Evolutionary conservation across 2,329 filamentous ascomycete species (phyloP).

Genomic region (Microcyclospora tardicrescens): DNA sequence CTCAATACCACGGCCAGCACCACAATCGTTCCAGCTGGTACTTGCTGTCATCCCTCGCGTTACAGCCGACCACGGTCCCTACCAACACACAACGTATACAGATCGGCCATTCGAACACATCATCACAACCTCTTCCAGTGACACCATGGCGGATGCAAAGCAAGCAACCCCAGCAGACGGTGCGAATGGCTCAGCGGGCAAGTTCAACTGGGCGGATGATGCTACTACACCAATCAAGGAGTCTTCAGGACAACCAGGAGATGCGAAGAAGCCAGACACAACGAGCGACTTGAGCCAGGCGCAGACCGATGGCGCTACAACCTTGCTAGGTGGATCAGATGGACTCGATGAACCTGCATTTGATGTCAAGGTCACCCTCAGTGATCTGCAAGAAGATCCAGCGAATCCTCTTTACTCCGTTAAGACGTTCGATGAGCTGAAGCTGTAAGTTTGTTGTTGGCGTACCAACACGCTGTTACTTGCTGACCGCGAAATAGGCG

Average conservation of each 20-base stretch:
- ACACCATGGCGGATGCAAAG: too few relatives aligned
- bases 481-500: slow-evolving; percentile 29
- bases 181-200: slow-evolving; percentile 3
- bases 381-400: slow-evolving; percentile 73
- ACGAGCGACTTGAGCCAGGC: slow-evolving; percentile 6
- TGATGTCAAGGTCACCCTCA: slow-evolving; percentile 85
- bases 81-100: too few relatives aligned
- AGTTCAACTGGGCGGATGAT: slow-evolving; percentile 25
- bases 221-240: slow-evolving; percentile 10
- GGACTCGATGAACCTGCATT: slow-evolving; percentile 58
- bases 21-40: too few relatives aligned
- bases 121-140: too few relatives aligned
- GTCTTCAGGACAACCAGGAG: slow-evolving; percentile 6
- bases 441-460: slow-evolving; percentile 51
- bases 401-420: slow-evolving; percentile 80
- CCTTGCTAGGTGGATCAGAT: slow-evolving; percentile 26
- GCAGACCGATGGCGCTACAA: slow-evolving; percentile 34
- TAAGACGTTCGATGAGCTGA: slow-evolving; percentile 71
- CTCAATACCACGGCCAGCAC: too few relatives aligned
- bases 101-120: too few relatives aligned
- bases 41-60: too few relatives aligned
- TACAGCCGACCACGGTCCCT: too few relatives aligned
- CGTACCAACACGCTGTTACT: neutral
- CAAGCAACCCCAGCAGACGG: neutral
- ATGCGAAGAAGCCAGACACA: slow-evolving; percentile 4